phyloP scores from a whole-genome alignment of 2,329 filamentous ascomycete species.

The Pseudocercospora eumusae region DNA sequence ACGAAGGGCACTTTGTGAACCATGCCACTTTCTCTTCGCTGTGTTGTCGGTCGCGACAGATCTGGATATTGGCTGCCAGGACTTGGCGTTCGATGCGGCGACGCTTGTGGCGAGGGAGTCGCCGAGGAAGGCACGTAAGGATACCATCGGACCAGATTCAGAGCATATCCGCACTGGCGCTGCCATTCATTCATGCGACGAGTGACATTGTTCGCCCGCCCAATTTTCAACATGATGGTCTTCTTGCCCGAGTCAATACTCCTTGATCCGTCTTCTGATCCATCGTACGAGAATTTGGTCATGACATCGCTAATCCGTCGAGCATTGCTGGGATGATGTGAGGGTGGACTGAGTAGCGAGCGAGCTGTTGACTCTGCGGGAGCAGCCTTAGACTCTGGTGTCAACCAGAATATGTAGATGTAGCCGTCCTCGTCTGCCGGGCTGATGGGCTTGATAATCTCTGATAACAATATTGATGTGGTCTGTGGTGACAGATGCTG shows the following conservation, averaged over 20 bases:
- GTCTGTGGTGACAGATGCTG: conserved; percentile 65
- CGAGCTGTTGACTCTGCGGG: conserved; percentile 49
- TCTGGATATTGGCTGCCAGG: conserved; percentile 34
- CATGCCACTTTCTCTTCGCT: conserved; percentile 27
- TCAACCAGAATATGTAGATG: conserved; percentile 99
- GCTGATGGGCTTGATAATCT: conserved; percentile 75
- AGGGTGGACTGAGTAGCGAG: conserved; percentile 36
- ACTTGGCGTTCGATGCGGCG: conserved; percentile 10
- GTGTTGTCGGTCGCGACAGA: conserved; percentile 31
- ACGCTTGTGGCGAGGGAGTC: conserved; percentile 29
- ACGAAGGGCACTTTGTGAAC: conserved; percentile 77
- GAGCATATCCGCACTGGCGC: conserved; percentile 84
- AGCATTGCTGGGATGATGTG: conserved; percentile 15
- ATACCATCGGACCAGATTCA: conserved; percentile 88
- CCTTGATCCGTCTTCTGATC: conserved; percentile 3
- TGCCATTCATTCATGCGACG: conserved; percentile 90
- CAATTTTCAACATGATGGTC: conserved; percentile 68
- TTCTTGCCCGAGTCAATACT: conserved; percentile 43
- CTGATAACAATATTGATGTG: conserved; percentile 69
- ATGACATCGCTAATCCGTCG: conserved; percentile 40
- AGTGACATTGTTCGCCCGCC: conserved; percentile 77
- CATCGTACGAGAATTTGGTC: conserved; percentile 38
- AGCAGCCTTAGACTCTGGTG: conserved; percentile 59
- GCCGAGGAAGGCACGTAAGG: conserved; percentile 63
- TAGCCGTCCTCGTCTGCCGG: conserved; percentile 78